Base-by-base conservation (phyloP, 1,284 basidiomycete species). In the Salmacisia buchloeana region DNA sequence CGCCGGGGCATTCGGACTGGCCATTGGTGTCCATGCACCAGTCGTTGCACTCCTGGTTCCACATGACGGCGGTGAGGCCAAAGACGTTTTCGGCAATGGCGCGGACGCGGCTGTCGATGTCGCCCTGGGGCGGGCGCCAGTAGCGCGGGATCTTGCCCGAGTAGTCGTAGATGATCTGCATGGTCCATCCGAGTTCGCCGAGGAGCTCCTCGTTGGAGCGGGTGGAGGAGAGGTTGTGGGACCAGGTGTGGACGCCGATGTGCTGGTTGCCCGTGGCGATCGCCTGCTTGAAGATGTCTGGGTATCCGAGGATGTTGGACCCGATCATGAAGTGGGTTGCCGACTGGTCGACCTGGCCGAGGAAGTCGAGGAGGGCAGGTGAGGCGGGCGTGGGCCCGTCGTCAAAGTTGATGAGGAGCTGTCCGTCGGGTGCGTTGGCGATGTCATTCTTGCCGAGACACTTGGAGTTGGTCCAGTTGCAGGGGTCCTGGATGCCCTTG, bases 11-110 rank as follows among this genome's bases (percentile, higher is more conserved):
- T 9, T 21, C 64, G 6, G 63, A 56, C 13, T 54, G 56, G 13
- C 69, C 69, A 56, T 73, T 62, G 34, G n/a, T 43, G 27, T 58
- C 23, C 41, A 52, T 35, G 41, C 59, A 60, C 59, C 59, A 60
- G 41, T 60, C 59, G 23, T 46, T 34, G 4, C 63, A 75, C 61
- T 91, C 90, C 63, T 86, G 84, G 77, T 91, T 91, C 89, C 90
- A 92, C 70, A 90, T 81, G 58, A 91, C 83, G 21, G 87, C 87
- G 18, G 82, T 83, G 64, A 91, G 76, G 35, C 86, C 68, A 54
- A 73, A 72, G 38, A 74, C 72, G 18, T 73, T 85, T 74, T 83
- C 82, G 10, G 89, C 90, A 69, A 91, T 88, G 6, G 58, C 52
- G 21, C 84, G 82, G 35, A 91, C 87, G 45, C 90, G 60, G 39